Conservation (phyloP, 805 yeast species). For the Teunomyces stri region DNA sequence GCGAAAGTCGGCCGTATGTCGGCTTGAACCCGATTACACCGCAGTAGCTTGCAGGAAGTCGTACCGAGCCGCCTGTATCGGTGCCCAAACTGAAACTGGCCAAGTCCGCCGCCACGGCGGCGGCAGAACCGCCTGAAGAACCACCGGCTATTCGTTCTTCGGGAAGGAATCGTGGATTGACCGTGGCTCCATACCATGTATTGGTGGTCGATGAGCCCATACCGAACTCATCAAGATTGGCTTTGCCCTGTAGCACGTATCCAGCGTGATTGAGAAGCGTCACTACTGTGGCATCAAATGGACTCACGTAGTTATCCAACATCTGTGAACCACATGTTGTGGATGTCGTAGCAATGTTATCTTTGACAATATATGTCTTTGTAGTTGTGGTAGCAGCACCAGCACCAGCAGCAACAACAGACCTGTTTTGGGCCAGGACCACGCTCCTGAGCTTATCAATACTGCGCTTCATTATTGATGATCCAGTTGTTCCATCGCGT, state of each 20-base stretch:
- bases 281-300: conserved; percentile 78
- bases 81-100: conserved; percentile 85
- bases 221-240: conserved; percentile 95
- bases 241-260: conserved; percentile 64
- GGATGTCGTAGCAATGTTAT: conserved; percentile 70
- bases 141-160: conserved; percentile 64
- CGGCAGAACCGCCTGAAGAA: conserved; percentile 95
- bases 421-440: background rate
- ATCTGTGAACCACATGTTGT: conserved; percentile 81
- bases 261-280: conserved; percentile 52
- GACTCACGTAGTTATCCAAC: conserved; percentile 60
- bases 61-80: conserved; percentile 96
- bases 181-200: conserved; percentile 54
- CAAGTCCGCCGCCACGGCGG: conserved; percentile 73
- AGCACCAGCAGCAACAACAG: background rate
- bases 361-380: conserved; percentile 49
- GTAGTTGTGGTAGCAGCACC: background rate
- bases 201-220: conserved; percentile 81
- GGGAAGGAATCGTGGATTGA: conserved; percentile 45
- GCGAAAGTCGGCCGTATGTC: conserved; percentile 83
- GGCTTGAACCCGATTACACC: conserved; percentile 90
- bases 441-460: background rate
- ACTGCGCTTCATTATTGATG: background rate
- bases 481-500: background rate
- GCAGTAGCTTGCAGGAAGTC: conserved; percentile 88